Conservation (phyloP, 495 filamentous ascomycete species). For the Recurvomyces mirabilis region DNA sequence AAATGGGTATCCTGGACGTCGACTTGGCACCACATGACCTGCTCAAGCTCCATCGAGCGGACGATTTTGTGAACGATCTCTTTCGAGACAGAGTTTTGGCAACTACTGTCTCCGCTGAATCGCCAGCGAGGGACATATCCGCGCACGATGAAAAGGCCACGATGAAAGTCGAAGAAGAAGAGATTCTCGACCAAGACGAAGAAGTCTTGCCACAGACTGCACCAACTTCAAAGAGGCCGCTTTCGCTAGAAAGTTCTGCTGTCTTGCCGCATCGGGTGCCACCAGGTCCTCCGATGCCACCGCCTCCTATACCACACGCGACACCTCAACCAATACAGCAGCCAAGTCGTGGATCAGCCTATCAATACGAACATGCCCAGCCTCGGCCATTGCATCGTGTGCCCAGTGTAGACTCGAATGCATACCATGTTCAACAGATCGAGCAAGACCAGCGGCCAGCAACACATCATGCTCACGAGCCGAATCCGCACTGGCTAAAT, state of each 20-base stretch:
- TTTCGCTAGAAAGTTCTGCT: conserved; percentile 1
- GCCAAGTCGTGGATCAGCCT: background rate
- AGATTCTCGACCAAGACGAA: background rate
- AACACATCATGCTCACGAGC: background rate
- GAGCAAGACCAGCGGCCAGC: background rate
- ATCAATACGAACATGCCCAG: background rate
- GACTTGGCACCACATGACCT: background rate
- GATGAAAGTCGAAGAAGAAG: background rate
- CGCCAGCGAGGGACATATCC: background rate
- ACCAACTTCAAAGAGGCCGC: conserved; percentile 2
- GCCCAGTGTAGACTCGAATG: background rate
- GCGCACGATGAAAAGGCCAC: background rate
- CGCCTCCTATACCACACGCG: background rate
- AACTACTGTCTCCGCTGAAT: background rate
- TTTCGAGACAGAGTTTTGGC: background rate
- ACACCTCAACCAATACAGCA: background rate
- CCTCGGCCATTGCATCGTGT: background rate
- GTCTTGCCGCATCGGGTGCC: background rate
- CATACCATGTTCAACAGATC: background rate
- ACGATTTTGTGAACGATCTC: background rate
- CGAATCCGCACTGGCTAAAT: background rate
- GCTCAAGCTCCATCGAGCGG: background rate
- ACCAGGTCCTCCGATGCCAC: conserved; percentile 6
- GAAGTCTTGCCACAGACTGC: background rate
- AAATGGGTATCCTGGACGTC: conserved; percentile 2